A percentile compares a stretch with the other conserved stretches of the same genome.
phyloP scores from a whole-genome alignment of 768 basidiomycete species.

The Cystoderma amianthinum region DNA sequence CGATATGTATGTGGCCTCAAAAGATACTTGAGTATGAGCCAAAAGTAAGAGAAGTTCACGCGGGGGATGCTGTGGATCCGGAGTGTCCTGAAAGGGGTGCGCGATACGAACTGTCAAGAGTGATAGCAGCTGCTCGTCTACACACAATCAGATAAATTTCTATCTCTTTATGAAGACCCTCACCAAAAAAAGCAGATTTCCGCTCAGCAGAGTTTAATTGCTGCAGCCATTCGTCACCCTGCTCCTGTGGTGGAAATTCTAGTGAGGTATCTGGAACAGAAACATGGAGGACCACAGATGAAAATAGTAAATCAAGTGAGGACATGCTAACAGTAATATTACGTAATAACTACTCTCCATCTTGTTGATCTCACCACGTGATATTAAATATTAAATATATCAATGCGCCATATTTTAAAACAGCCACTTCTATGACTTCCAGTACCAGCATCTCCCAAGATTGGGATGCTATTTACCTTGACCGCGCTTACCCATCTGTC shows the following conservation, averaged over 20 bases:
- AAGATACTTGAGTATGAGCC: slow-evolving; percentile 65
- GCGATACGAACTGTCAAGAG: slow-evolving; percentile 50
- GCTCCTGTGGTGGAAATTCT: slow-evolving; percentile 43
- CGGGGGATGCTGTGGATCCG: slow-evolving; percentile 33
- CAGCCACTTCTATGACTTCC: too few species aligned
- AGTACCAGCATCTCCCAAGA: too few species aligned
- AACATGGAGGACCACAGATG: slow-evolving; percentile 51
- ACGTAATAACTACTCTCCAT: too few species aligned
- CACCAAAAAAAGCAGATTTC: slow-evolving; percentile 72
- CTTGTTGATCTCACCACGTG: too few species aligned
- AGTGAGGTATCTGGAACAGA: slow-evolving; percentile 59
- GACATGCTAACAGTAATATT: too few species aligned
- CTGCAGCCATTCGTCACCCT: slow-evolving; percentile 50
- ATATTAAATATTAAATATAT: too few species aligned
- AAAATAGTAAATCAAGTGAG: slow-evolving; percentile 61
- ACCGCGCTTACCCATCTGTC: too few species aligned
- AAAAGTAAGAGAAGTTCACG: slow-evolving; percentile 51
- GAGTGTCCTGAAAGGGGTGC: slow-evolving; percentile 37
- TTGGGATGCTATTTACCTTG: too few species aligned
- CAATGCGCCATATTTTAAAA: too few species aligned
- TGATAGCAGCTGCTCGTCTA: slow-evolving; percentile 51
- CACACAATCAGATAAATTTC: slow-evolving; percentile 2
- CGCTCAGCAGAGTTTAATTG: slow-evolving; percentile 34
- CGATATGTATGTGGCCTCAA: slow-evolving; percentile 79
- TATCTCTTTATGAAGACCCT: slow-evolving; percentile 12